Conservation (phyloP, 192 early-diverging fungal genomes). For the Coemansia sp. region DNA sequence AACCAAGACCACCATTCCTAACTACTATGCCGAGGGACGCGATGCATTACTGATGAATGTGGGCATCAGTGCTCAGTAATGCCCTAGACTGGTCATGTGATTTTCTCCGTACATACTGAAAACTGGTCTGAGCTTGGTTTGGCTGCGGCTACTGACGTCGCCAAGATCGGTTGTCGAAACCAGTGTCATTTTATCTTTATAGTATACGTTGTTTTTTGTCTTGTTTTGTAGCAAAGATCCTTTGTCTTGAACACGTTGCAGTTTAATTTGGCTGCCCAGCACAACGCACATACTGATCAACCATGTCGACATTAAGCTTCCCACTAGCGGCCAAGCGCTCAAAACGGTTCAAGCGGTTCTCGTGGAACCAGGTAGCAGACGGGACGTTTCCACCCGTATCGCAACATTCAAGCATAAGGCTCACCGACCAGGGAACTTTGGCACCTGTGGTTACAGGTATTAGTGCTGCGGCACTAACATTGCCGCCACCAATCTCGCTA, state of each 20-base stretch:
- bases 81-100: neutral
- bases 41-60: constrained; percentile 18
- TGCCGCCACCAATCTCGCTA: neutral
- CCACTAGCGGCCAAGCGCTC: constrained; percentile 40
- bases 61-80: neutral
- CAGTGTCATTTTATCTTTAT: neutral
- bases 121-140: neutral
- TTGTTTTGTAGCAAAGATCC: neutral
- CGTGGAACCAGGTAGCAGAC: constrained; percentile 47
- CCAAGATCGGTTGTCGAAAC: no score
- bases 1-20: constrained; percentile 5
- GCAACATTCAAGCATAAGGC: neutral
- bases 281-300: neutral
- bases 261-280: neutral
- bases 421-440: neutral
- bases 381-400: constrained; percentile 46
- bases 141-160: neutral
- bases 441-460: neutral
- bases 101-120: constrained; percentile 4
- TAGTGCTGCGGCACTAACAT: neutral
- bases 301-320: constrained; percentile 37
- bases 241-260: neutral
- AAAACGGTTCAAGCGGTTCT: constrained; percentile 51
- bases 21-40: constrained; percentile 23
- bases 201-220: neutral